These are phyloP conservation scores for Tetrapyrgos nigripes DNA, from an alignment of 1,284 basidiomycete genomes.

Conservation along the genomic window DNA sequence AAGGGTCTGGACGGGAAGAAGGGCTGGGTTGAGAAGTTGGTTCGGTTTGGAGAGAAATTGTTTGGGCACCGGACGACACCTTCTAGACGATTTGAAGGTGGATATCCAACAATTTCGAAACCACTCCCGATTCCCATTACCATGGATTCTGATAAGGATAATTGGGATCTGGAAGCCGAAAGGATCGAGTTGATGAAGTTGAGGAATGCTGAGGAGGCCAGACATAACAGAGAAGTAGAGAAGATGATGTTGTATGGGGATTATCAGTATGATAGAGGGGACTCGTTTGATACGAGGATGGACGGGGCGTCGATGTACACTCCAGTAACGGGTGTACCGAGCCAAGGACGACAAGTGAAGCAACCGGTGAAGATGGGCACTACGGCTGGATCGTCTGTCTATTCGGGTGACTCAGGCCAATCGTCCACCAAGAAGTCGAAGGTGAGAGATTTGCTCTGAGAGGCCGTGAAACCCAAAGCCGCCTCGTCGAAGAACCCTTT, in stretches of 20 bases:
- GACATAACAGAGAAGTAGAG: slow-evolving; percentile 51
- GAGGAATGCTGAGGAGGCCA: slow-evolving; percentile 54
- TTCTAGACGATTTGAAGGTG: slow-evolving; percentile 24
- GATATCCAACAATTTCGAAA: background rate
- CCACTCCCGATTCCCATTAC: background rate
- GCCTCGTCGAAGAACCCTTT: slow-evolving; percentile 15
- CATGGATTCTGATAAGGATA: slow-evolving; percentile 34
- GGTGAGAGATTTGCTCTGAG: too few species aligned
- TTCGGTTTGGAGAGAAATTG: slow-evolving; percentile 60
- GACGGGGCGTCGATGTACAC: slow-evolving; percentile 69
- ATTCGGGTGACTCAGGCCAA: background rate
- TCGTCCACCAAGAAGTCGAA: slow-evolving; percentile 4
- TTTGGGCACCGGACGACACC: slow-evolving; percentile 53
- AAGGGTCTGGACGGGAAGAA: slow-evolving; percentile 55
- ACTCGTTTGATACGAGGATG: slow-evolving; percentile 31
- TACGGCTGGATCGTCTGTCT: slow-evolving; percentile 28
- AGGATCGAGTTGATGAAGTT: slow-evolving; percentile 41
- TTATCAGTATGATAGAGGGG: slow-evolving; percentile 46
- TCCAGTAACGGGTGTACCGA: slow-evolving; percentile 66
- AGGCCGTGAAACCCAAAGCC: too few species aligned
- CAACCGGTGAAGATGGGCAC: slow-evolving; percentile 64
- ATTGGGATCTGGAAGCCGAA: slow-evolving; percentile 45
- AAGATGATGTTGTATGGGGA: slow-evolving; percentile 49
- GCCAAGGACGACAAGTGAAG: slow-evolving; percentile 64
- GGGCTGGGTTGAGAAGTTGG: slow-evolving; percentile 61